These are phyloP conservation scores for Blastobotrys malaysiensis DNA, from an alignment of 1,139 yeast species.

Conservation along the genomic window DNA sequence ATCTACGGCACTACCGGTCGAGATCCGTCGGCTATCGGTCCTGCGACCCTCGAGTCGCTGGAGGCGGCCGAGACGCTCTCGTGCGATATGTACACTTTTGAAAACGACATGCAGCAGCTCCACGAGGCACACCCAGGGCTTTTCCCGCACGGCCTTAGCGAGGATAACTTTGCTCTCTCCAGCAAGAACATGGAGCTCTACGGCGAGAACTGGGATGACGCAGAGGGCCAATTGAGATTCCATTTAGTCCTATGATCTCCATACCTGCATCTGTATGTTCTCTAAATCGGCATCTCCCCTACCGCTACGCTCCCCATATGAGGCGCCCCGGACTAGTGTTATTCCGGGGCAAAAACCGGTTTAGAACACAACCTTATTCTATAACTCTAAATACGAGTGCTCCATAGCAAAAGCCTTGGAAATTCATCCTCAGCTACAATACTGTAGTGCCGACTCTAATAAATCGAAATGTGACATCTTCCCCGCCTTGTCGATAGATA, in stretches of 20 bases:
- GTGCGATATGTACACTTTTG: background rate
- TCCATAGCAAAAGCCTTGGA: too few species aligned
- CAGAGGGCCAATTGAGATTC: background rate
- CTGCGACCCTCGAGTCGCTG: slow-evolving; percentile 6
- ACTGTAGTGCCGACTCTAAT: too few species aligned
- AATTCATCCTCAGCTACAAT: too few species aligned
- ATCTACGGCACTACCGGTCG: slow-evolving; percentile 5
- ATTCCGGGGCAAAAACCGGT: too few species aligned
- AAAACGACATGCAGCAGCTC: background rate
- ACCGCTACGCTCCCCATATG: too few species aligned
- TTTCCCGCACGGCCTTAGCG: background rate
- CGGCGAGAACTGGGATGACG: background rate
- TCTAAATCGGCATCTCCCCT: too few species aligned
- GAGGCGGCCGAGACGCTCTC: background rate
- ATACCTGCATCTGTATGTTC: too few species aligned
- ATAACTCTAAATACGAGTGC: too few species aligned
- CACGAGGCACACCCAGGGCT: background rate
- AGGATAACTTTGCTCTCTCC: background rate
- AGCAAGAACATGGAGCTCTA: background rate
- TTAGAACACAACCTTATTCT: too few species aligned
- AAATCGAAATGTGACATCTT: too few species aligned
- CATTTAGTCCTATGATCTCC: background rate
- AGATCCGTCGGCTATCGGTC: slow-evolving; percentile 2
- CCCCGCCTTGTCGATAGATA: background rate
- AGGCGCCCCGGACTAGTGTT: too few species aligned